Evolutionary conservation across 495 filamentous ascomycete genomes (phyloP).

Genomic region (Annulohypoxylon stygium): DNA sequence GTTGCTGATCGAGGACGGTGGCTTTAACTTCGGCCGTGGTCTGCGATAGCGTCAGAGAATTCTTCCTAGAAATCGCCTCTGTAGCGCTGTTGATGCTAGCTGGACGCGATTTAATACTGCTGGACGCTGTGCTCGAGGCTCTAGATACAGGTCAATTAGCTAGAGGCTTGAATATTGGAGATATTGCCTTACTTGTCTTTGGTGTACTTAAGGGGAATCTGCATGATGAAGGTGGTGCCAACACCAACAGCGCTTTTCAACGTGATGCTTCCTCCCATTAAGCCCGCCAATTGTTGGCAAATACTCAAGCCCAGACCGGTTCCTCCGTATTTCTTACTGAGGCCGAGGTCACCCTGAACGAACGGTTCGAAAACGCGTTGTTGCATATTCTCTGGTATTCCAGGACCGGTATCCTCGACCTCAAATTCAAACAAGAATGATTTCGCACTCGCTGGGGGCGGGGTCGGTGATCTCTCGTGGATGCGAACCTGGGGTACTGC

Average conservation of each 20-base stretch:
- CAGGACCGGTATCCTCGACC: slow-evolving; percentile 89
- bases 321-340: slow-evolving; percentile 91
- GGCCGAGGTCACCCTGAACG: slow-evolving; percentile 87
- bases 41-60: slow-evolving; percentile 49
- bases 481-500: slow-evolving; percentile 61
- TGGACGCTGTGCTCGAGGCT: slow-evolving; percentile 61
- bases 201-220: slow-evolving; percentile 83
- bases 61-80: slow-evolving; percentile 69
- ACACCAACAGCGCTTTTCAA: slow-evolving; percentile 79
- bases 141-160: slow-evolving; percentile 56
- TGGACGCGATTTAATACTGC: slow-evolving; percentile 74
- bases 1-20: slow-evolving; percentile 66
- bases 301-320: slow-evolving; percentile 93
- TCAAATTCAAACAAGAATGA: slow-evolving; percentile 83
- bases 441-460: slow-evolving; percentile 69
- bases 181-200: slow-evolving; percentile 65
- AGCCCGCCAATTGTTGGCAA: slow-evolving; percentile 82
- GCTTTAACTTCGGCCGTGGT: slow-evolving; percentile 49
- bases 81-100: slow-evolving; percentile 80
- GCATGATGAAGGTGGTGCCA: slow-evolving; percentile 86
- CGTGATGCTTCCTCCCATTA: slow-evolving; percentile 84
- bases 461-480: slow-evolving; percentile 70
- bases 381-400: slow-evolving; percentile 83
- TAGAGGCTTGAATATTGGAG: neutral
- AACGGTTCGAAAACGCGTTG: slow-evolving; percentile 93